Conservation (phyloP, 805 yeast species). For the Alloascoidea africana region DNA sequence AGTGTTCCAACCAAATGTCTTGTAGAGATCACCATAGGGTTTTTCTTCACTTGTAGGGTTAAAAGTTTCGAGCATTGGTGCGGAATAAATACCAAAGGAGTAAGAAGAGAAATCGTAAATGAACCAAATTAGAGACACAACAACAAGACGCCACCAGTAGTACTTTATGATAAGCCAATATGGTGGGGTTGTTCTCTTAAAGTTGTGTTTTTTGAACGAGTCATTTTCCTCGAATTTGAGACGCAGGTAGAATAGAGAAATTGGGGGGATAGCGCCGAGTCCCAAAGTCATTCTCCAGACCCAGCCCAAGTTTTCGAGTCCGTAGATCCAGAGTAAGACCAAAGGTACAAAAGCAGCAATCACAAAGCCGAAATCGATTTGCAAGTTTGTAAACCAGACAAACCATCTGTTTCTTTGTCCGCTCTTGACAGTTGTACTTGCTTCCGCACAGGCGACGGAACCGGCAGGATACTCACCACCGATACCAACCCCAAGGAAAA, state of each 20-base stretch:
- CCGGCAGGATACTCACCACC: constrained; percentile 96
- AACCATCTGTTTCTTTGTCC: constrained; percentile 84
- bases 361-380: constrained; percentile 12
- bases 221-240: constrained; percentile 21
- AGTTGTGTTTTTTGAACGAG: constrained; percentile 20
- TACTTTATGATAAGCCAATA: constrained; percentile 22
- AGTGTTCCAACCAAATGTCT: constrained; percentile 29
- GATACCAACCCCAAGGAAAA: constrained; percentile 79
- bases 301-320: neutral
- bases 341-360: constrained; percentile 26
- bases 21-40: constrained; percentile 21
- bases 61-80: constrained; percentile 18
- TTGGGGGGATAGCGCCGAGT: constrained; percentile 16
- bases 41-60: constrained; percentile 17
- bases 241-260: constrained; percentile 24
- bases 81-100: constrained; percentile 26
- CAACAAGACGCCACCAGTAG: constrained; percentile 28
- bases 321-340: constrained; percentile 26
- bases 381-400: constrained; percentile 59
- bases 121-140: constrained; percentile 28
- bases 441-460: constrained; percentile 88
- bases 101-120: constrained; percentile 27
- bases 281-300: constrained; percentile 29
- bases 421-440: constrained; percentile 60
- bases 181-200: constrained; percentile 22